A percentile compares a stretch with the other conserved stretches of the same genome.
These are phyloP conservation scores for Chaetothyriales sp. DNA, from an alignment of 2,329 filamentous ascomycete species.

Conservation along the genomic window DNA sequence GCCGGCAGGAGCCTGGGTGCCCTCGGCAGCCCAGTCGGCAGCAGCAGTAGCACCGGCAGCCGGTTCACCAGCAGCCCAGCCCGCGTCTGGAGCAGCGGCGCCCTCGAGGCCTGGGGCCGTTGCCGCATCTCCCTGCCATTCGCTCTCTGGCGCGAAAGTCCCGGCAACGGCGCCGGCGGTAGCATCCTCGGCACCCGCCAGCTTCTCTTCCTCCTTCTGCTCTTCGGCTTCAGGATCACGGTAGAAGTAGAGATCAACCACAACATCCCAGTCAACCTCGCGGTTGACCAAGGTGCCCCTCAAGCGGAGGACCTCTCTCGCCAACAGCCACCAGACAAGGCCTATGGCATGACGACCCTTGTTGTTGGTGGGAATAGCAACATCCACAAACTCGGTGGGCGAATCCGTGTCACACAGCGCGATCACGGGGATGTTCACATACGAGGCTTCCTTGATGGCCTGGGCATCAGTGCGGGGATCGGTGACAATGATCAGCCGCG, in stretches of 20 bases:
- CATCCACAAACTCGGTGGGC: conserved; percentile 97
- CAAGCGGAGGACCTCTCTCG: conserved; percentile 98
- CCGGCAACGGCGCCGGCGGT: conserved; percentile 64
- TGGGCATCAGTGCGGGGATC: conserved; percentile 99
- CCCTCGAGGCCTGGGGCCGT: conserved; percentile 50
- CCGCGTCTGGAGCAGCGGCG: conserved; percentile 43
- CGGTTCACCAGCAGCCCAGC: conserved; percentile 42
- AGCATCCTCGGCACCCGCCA: conserved; percentile 70
- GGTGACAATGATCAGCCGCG: conserved; percentile 97
- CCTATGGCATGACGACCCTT: conserved; percentile 99
- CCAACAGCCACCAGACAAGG: conserved; percentile 98
- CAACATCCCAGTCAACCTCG: conserved; percentile 96
- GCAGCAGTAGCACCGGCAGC: conserved; percentile 25
- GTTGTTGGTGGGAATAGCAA: conserved; percentile 99
- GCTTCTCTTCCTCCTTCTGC: conserved; percentile 88
- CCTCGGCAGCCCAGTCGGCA: conserved; percentile 33
- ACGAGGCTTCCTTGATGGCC: conserved; percentile 99
- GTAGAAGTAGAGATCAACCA: conserved; percentile 99
- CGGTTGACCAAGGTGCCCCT: conserved; percentile 91
- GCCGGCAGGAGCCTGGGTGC: conserved; percentile 23
- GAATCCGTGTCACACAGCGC: conserved; percentile 98
- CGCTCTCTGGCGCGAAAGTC: conserved; percentile 75
- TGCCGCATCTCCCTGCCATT: conserved; percentile 52
- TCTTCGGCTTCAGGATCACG: conserved; percentile 99
- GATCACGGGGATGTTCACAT: conserved; percentile 99